Percentiles rank a stretch among this genome's conserved stretches.
Evolutionary conservation across 1,284 basidiomycete species (phyloP).

Genomic region (Taiwanofungus camphoratus): DNA sequence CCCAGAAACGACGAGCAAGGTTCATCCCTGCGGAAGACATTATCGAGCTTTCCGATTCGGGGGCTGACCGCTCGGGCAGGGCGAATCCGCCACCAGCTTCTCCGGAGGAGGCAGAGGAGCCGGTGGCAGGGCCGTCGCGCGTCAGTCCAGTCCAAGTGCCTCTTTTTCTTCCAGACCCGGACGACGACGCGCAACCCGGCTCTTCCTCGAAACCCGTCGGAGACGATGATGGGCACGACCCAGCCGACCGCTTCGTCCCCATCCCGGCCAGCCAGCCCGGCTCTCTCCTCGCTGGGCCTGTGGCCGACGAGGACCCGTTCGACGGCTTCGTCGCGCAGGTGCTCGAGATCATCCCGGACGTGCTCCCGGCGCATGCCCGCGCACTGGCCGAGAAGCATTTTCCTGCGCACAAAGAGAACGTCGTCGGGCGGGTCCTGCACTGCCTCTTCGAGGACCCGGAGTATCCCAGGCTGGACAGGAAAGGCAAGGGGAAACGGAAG

Average conservation of each 20-base stretch:
- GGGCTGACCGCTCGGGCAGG: neutral
- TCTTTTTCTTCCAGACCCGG: neutral
- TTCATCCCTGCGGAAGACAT: neutral
- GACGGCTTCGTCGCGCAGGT: slow-evolving; percentile 39
- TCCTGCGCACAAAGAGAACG: slow-evolving; percentile 27
- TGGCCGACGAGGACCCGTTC: neutral
- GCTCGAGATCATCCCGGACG: slow-evolving; percentile 65
- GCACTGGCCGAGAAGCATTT: slow-evolving; percentile 39
- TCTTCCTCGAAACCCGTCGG: neutral
- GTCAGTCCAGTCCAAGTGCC: neutral
- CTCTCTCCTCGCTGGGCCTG: neutral
- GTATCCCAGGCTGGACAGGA: slow-evolving; percentile 53
- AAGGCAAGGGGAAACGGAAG: slow-evolving; percentile 49
- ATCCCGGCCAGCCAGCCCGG: neutral
- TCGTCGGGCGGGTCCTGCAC: slow-evolving; percentile 50
- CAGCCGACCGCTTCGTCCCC: neutral
- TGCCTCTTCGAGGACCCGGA: slow-evolving; percentile 52
- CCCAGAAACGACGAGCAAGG: neutral
- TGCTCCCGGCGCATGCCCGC: slow-evolving; percentile 45
- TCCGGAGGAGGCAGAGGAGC: neutral
- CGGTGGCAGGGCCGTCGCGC: neutral
- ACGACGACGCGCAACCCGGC: neutral
- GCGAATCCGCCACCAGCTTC: too few species aligned
- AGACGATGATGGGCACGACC: neutral
- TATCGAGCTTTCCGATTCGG: neutral